Conservation (phyloP, 768 basidiomycete genomes). For the Phylloporus arenicola region DNA sequence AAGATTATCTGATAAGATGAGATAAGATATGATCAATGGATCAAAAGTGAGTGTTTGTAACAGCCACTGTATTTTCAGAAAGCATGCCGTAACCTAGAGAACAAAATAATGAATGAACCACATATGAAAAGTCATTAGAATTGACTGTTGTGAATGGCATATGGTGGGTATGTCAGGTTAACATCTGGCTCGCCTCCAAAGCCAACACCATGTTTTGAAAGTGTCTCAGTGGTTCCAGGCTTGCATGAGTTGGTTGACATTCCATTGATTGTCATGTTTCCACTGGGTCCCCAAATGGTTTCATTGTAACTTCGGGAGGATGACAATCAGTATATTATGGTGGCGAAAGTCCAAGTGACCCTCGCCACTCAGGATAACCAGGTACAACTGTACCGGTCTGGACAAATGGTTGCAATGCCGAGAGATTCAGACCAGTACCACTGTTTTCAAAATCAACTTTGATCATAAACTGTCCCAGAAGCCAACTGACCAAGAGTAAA, state of each 20-base stretch:
- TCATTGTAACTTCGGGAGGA: constrained; percentile 45
- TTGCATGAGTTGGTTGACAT: constrained; percentile 46
- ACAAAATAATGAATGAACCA: not conserved
- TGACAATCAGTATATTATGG: not conserved
- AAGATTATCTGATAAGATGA: too few relatives aligned
- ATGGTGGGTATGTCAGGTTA: constrained; percentile 56
- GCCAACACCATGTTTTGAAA: constrained; percentile 44
- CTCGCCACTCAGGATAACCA: constrained; percentile 68
- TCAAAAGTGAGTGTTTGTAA: too few relatives aligned
- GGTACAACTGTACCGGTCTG: constrained; percentile 35
- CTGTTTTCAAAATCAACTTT: constrained; percentile 5
- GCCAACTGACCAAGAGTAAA: constrained; percentile 49
- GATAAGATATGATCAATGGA: too few relatives aligned
- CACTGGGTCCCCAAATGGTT: constrained; percentile 60
- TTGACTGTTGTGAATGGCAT: constrained; percentile 68
- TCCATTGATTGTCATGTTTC: constrained; percentile 71
- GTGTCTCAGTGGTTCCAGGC: constrained; percentile 18
- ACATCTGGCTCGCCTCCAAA: constrained; percentile 43
- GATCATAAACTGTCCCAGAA: not conserved
- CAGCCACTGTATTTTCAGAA: constrained; percentile 48
- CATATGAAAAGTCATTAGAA: not conserved
- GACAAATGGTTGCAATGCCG: constrained; percentile 53
- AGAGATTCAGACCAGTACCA: constrained; percentile 52
- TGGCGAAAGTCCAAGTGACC: too few relatives aligned
- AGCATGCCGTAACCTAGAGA: constrained; percentile 45